Percentiles rank a stretch among this genome's conserved stretches.
Evolutionary conservation across 2,329 filamentous ascomycete genomes (phyloP).

Genomic region (Trichoderma gracile): DNA sequence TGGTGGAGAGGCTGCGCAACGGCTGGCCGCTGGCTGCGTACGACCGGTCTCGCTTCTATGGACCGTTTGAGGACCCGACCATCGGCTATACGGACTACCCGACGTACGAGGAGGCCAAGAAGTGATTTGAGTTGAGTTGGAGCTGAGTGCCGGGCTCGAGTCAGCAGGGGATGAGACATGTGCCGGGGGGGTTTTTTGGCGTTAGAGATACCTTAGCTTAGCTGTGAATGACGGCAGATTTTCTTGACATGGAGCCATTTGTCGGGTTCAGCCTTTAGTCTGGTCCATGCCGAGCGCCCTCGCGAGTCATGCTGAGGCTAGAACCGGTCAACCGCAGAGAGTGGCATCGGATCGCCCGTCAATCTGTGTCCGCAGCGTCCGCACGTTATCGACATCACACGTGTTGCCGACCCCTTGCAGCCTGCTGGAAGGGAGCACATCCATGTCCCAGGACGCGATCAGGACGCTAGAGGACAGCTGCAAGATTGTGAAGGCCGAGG

Average conservation of each 20-base stretch:
- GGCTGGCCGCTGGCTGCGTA: slow-evolving; percentile 44
- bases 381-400: background rate
- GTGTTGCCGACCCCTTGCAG: background rate
- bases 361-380: background rate
- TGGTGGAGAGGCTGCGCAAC: slow-evolving; percentile 46
- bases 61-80: slow-evolving; percentile 39
- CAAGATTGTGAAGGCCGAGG: too few species aligned
- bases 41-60: slow-evolving; percentile 48
- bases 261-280: too few species aligned
- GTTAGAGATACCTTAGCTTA: too few species aligned
- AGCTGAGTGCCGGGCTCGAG: too few species aligned
- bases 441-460: too few species aligned
- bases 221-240: too few species aligned
- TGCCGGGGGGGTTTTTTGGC: too few species aligned
- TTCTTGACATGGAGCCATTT: too few species aligned
- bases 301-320: slow-evolving; percentile 1
- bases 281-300: too few species aligned
- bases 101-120: background rate
- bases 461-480: too few species aligned
- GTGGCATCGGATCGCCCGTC: background rate
- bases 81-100: slow-evolving; percentile 43
- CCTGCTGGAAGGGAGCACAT: background rate
- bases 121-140: background rate
- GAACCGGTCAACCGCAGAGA: background rate
- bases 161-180: too few species aligned